Evolutionary conservation across 352 stramenopile genomes (phyloP).

Genomic region (Peronospora belbahrii): DNA sequence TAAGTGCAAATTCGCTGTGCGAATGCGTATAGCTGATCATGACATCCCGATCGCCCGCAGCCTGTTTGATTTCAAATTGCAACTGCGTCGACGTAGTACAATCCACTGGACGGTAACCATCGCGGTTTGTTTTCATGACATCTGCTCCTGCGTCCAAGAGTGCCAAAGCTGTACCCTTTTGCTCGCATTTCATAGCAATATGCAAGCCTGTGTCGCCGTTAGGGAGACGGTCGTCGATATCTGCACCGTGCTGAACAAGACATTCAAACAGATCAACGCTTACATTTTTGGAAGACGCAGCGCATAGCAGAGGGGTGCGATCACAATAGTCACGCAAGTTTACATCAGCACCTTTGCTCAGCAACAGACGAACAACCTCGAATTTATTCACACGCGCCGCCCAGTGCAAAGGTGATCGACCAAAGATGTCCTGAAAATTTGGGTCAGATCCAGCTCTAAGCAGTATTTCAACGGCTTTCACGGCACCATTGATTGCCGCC

Average conservation of each 20-base stretch:
- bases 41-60: constrained; percentile 68
- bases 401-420: constrained; percentile 68
- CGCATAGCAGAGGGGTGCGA: constrained; percentile 62
- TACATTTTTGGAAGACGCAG: constrained; percentile 47
- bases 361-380: neutral
- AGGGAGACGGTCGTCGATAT: constrained; percentile 57
- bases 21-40: constrained; percentile 88
- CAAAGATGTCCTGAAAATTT: constrained; percentile 57
- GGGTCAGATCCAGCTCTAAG: constrained; percentile 48
- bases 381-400: constrained; percentile 22
- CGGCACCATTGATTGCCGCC: constrained; percentile 66
- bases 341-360: constrained; percentile 21
- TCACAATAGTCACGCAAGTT: constrained; percentile 45
- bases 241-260: constrained; percentile 40
- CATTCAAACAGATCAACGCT: constrained; percentile 42
- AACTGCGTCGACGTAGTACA: constrained; percentile 77
- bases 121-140: constrained; percentile 57
- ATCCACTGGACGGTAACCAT: constrained; percentile 62
- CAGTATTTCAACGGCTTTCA: constrained; percentile 47
- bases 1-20: constrained; percentile 61
- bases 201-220: constrained; percentile 71
- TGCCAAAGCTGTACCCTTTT: constrained; percentile 51
- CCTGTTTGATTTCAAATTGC: constrained; percentile 78
- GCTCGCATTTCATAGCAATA: constrained; percentile 64
- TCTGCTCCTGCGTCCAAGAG: constrained; percentile 48